phyloP scores from a whole-genome alignment of 257 asterid genomes.

The Fraxinus pennsylvanica region DNA sequence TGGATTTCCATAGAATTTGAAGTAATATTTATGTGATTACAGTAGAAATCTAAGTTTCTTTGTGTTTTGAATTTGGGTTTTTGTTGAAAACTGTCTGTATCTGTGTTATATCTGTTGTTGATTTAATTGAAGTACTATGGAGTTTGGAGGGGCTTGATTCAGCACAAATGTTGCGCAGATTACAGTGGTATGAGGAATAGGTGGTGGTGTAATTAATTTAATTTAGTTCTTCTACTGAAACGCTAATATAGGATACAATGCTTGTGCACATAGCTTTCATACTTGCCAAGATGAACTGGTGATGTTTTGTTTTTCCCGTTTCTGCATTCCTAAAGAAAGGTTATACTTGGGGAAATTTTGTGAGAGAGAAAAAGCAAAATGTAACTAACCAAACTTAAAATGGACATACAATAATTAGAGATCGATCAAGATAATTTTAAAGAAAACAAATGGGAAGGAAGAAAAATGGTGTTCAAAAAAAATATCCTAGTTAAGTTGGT shows the following conservation, averaged over 20 bases:
- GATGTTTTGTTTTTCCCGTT: not conserved
- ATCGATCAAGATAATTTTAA: not conserved
- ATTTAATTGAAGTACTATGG: not conserved
- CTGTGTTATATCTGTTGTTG: not conserved
- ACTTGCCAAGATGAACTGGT: not conserved
- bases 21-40: not conserved
- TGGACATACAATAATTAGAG: not conserved
- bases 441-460: not conserved
- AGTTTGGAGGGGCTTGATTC: not conserved
- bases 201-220: not conserved
- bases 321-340: not conserved
- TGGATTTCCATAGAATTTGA: not conserved
- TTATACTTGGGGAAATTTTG: not conserved
- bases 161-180: not conserved
- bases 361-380: not conserved
- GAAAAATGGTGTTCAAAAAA: not conserved
- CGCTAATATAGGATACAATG: not conserved
- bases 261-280: not conserved
- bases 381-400: not conserved
- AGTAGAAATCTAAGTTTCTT: not conserved
- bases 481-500: not conserved
- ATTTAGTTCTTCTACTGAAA: not conserved
- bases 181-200: not conserved
- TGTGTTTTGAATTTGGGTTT: not conserved
- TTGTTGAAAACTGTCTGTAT: not conserved